Percentiles rank a stretch among this genome's conserved stretches.
phyloP scores from a whole-genome alignment of 2,329 filamentous ascomycete genomes.

The Neofusicoccum umdonicola region DNA sequence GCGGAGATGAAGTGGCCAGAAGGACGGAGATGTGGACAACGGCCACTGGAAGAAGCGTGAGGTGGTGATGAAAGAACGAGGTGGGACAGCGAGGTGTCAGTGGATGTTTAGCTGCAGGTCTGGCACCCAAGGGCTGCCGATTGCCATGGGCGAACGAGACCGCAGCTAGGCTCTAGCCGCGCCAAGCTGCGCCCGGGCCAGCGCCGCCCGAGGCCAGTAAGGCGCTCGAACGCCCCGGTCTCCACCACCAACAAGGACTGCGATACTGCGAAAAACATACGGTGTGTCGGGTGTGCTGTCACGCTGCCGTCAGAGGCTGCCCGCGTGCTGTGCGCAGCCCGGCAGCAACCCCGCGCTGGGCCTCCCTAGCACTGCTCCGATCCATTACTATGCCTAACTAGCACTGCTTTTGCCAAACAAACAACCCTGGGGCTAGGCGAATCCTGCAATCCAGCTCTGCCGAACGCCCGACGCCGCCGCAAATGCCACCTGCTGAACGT shows the following conservation, averaged over 20 bases:
- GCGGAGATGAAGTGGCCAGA: constrained; percentile 1
- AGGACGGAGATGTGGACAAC: neutral
- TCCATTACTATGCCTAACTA: neutral
- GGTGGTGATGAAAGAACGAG: constrained; percentile 18
- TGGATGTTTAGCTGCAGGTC: constrained; percentile 14
- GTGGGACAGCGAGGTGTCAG: constrained; percentile 16
- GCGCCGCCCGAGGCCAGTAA: constrained; percentile 1
- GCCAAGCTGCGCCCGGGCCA: constrained; percentile 8
- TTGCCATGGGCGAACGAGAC: neutral
- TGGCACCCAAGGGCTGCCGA: constrained; percentile 10
- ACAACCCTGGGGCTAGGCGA: neutral
- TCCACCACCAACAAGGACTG: neutral
- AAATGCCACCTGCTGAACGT: constrained; percentile 11
- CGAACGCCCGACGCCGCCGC: constrained; percentile 14
- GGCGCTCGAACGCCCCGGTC: constrained; percentile 6
- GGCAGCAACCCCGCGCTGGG: neutral
- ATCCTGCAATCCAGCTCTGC: neutral
- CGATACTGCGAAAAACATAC: constrained; percentile 3
- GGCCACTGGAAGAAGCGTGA: neutral
- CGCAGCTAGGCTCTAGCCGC: constrained; percentile 5
- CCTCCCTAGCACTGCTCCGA: neutral
- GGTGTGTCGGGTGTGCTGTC: constrained; percentile 10
- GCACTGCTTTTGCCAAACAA: neutral
- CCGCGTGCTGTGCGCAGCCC: neutral
- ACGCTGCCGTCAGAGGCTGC: neutral